phyloP scores from a whole-genome alignment of 768 basidiomycete species.

The Termitomyces titanicus region DNA sequence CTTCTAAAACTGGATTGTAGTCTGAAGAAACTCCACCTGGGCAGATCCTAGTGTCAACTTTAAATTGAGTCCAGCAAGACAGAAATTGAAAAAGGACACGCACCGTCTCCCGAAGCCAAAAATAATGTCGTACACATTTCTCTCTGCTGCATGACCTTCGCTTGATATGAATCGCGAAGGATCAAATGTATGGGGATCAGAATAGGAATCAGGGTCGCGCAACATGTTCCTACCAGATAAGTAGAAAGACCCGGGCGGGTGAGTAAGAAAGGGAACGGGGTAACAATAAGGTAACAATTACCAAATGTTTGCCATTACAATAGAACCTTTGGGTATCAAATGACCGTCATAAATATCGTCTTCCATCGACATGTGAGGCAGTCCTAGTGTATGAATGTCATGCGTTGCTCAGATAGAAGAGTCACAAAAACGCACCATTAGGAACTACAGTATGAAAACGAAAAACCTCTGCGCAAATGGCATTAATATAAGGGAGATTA shows the following conservation, averaged over 20 bases:
- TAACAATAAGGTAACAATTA: not conserved
- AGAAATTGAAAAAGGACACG: not conserved
- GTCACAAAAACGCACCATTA: not conserved
- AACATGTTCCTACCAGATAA: conserved; percentile 16
- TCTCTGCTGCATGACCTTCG: conserved; percentile 18
- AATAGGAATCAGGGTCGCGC: conserved; percentile 16
- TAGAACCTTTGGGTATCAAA: conserved; percentile 22
- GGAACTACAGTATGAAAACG: not conserved
- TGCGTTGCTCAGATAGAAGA: too few species aligned
- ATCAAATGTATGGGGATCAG: conserved; percentile 16
- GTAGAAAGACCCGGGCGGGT: too few species aligned
- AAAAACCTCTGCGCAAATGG: conserved; percentile 20
- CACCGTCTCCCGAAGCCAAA: conserved; percentile 47
- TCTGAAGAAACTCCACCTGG: not conserved
- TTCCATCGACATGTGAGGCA: conserved; percentile 24
- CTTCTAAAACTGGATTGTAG: not conserved
- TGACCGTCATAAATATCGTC: conserved; percentile 21
- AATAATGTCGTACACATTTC: conserved; percentile 31
- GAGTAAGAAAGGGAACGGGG: too few species aligned
- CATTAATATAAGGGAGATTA: conserved; percentile 22
- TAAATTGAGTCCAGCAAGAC: not conserved
- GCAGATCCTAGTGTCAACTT: not conserved
- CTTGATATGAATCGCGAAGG: conserved; percentile 16
- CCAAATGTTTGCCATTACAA: conserved; percentile 24
- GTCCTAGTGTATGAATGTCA: conserved; percentile 6